Evolutionary conservation across 164 flowering plant species (phyloP), one percentile per base, ranked within the genome.

Genomic region (Amborella trichopoda): DNA sequence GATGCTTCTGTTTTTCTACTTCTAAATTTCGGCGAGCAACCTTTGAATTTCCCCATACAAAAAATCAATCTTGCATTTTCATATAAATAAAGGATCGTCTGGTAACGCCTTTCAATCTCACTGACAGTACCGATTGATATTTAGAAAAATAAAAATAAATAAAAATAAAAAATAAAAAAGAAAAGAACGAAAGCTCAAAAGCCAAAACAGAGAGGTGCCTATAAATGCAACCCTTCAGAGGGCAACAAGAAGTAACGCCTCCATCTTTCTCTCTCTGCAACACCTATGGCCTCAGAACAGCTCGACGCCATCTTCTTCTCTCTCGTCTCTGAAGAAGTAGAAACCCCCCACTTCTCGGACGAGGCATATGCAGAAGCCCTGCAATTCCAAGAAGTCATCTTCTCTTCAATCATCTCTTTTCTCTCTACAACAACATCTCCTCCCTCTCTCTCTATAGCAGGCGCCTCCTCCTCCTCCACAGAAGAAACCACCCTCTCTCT

Each of bases 311-410:
- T 30, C 44, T 48, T 46, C 16, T 22, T 33, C 12, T 50, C 25
- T 14, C 36, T 40, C 3, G 12, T n/a, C 10, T 55, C 61, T 10
- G 41, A 33, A 0, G 65, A 59, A 17, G 37, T 27, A 1, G 51
- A 55, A 8, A 20, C 48, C 10, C 36, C 49, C 26, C 68, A 58
- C 9, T 57, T 74, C 5, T 71, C 76, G 1, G 80, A 71, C 41
- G 72, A 65, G 25, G 60, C 49, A 30, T 75, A 67, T 44, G 77
- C 71, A 0, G 23, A 40, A 20, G 71, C 65, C 17, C 36, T 72
- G 22, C 62, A 53, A 49, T 30, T 69, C 9, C 77, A 67, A 56
- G 71, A 72, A 41, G 71, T 56, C 10, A 27, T 75, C 16, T 25
- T 52, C 24, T 57, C 68, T 39, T 51, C 54, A 19, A 18, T 40